Base-by-base conservation (phyloP, 805 yeast genomes). In the Myxozyma kluyveri region DNA sequence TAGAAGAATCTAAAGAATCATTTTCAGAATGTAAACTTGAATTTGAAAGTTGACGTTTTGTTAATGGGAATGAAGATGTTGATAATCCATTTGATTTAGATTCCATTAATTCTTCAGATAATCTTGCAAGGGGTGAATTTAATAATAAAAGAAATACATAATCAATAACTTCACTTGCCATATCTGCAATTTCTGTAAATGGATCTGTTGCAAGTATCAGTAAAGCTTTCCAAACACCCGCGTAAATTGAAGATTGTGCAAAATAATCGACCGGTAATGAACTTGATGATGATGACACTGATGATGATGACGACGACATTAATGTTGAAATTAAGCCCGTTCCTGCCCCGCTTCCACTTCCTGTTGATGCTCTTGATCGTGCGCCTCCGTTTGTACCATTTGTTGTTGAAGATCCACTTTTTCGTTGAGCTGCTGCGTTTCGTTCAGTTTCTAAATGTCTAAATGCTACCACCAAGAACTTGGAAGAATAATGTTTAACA, bases 121-220 rank as follows among this genome's bases (percentile, higher is more conserved):
- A 74, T 1, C 78, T 83, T 0, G 83, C 80, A 31, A 91, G 65
- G 40, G 81, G 83, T 55, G 88, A 77, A 44, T 83, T 82, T 55
- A 81, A 77, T 47, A 91, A 69, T 52, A 80, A 78, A 44, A 79
- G 64, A 67, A 86, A 72, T 21, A 89, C 81, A 55, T 76, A 81
- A 66, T 89, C 97, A 18, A 88, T 83, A 12, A 88, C 77, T 26
- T 78, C 80, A 49, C 82, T 83, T 0, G 96, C 91, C 54, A 80
- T 74, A 43, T 78, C 78, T 52, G 79, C 81, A 4, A 90, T 89
- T 67, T 88, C 96, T 32, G 78, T 70, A 67, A 85, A 93, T 0
- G 98, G 96, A 67, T 93, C 99, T 58, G 85, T 89, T 0, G 95
- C 79, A 26, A 88, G 69, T 24, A 88, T 81, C 42, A 93, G 72